Base-by-base conservation (phyloP, 1,139 yeast species). In the Saccharomycopsis hybrid region DNA sequence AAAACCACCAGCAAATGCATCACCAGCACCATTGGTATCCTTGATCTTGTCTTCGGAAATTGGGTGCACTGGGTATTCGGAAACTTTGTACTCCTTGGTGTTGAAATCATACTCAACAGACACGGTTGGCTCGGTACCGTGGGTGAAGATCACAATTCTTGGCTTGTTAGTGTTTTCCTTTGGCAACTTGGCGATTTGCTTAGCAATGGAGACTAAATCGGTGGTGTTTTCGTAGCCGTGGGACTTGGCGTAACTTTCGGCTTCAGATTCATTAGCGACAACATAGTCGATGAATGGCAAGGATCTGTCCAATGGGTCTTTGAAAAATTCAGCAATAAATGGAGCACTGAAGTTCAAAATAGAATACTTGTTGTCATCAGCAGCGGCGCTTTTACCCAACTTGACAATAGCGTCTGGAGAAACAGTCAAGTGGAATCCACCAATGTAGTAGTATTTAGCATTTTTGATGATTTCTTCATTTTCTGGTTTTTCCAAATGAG, bases 21-120 rank as follows among this genome's bases (percentile, higher is more conserved):
- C 99, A 68, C 98, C 99, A 44, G 98, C 98, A 74, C 98, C 98
- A 71, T 92, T 92, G 65, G 97, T 87, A 72, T 92, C 99, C 53
- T 77, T 82, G 57, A 92, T 77, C 68, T 84, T 74, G 48, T 75
- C 70, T 44, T 78, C 63, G 44, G 78, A 84, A 63, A 92, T 76
- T 56, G 82, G 77, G 60, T 79, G 83, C 51, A 92, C 96, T 48
- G 85, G 75, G 74, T 69, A 80, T 60, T 73, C 72, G 58, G 76
- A 67, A 56, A 77, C 70, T 27, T 65, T 68, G 60, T 67, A 76
- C 43, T 74, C 64, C 54, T 76, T 77, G 45, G 75, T 64, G 37
- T 67, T 67, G 50, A 70, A 67, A 56, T 77, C 73, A 63, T 76
- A 73, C 50, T 77, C 70, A 55, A 83, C 95, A 41, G 82, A 76